Evolutionary conservation across 202 grass and related monocot species (phyloP), one percentile per base, ranked within the genome.

Genomic region (Eragrostis tef): DNA sequence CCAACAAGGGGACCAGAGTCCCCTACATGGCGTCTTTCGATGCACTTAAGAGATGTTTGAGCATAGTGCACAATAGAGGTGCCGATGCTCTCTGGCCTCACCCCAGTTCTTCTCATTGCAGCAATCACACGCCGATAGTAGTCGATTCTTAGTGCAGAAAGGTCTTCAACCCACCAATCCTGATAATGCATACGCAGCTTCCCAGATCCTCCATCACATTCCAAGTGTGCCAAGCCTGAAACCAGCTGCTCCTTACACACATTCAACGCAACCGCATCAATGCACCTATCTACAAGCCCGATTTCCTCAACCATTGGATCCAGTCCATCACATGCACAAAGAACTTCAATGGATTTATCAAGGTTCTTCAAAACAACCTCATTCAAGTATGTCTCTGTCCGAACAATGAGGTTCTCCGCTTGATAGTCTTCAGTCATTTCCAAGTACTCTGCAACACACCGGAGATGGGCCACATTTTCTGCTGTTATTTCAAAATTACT

Each of bases 111-210:
- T 75, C 94, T 90, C 94, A 97, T 97, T 26, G 86, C 88, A 9
- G 81, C 50, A 44, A 97, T 91, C 62, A 94, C 94, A 51, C 86
- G 89, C 49, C 86, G 90, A 57, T 97, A 97, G 34, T 94, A 73
- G 19, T 94, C 91, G 9, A 97, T 83, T 77, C 89, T 89, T 19
- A 97, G 86, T 11, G 77, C 74, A n/a, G 91, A 97, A 49, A 97
- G 86, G 82, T 97, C 94, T 49, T 97, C 94, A 17, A 97, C 84
- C 94, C 94, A 97, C 94, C 94, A 97, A 34, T 97, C 94, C 67
- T 90, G 91, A 63, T 88, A 90, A 70, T 85, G 68, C 85, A 78
- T 87, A 2, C 56, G 81, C 65, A 89, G 43, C 26, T 91, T 97
- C 21, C 82, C 90, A 27, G 91, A 90, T 15, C 87, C 91, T 0